phyloP scores from a whole-genome alignment of 257 asterid genomes.

The Solanum chiquidenum region DNA sequence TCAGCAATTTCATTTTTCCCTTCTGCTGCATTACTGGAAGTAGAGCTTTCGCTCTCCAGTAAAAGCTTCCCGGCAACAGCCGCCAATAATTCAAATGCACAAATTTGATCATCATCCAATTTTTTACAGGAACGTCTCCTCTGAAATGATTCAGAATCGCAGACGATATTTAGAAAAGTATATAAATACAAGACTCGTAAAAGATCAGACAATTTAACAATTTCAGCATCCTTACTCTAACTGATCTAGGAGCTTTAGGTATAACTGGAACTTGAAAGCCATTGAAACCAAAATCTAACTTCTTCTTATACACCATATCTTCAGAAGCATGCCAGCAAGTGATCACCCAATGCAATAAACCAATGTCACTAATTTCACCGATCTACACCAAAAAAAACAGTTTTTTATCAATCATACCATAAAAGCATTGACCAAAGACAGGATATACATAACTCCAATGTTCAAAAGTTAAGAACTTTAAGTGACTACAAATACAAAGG shows the following conservation, averaged over 20 bases:
- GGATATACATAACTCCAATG: neutral
- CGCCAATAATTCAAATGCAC: conserved; percentile 94
- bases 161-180: conserved; percentile 1
- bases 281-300: conserved; percentile 36
- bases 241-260: conserved; percentile 74
- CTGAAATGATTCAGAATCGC: conserved; percentile 26
- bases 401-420: neutral
- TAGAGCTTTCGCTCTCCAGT: conserved; percentile 85
- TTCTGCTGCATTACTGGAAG: conserved; percentile 64
- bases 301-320: conserved; percentile 61
- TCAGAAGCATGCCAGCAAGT: conserved; percentile 40
- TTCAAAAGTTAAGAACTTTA: neutral
- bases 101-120: conserved; percentile 49
- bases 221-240: conserved; percentile 37
- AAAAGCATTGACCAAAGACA: neutral
- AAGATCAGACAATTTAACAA: conserved; percentile 5
- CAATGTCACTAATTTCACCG: neutral
- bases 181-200: neutral
- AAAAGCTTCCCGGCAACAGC: conserved; percentile 89
- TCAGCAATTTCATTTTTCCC: conserved; percentile 23
- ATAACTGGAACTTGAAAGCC: conserved; percentile 40
- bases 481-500: neutral
- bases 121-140: conserved; percentile 39
- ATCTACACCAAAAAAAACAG: neutral
- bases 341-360: neutral